These are phyloP conservation scores for Neopestalotiopsis sp. DNA, from an alignment of 2,329 filamentous ascomycete genomes.

Conservation along the genomic window DNA sequence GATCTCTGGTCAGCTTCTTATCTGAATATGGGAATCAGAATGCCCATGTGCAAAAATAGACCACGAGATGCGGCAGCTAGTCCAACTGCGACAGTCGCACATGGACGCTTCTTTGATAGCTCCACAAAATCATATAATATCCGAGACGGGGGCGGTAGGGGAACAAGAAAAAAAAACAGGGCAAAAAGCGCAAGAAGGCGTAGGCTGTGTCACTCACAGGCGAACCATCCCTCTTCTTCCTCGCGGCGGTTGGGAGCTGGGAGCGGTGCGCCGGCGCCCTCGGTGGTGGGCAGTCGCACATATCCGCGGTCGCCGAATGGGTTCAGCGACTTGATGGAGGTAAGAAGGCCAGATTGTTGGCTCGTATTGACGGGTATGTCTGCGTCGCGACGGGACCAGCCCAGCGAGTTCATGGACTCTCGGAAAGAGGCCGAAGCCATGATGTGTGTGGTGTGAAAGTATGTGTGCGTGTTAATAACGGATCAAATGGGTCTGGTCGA, in stretches of 20 bases:
- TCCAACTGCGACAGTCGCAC: conserved; percentile 41
- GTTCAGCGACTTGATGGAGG: conserved; percentile 83
- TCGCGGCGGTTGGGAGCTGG: conserved; percentile 85
- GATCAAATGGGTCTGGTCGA: background rate
- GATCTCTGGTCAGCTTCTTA: conserved; percentile 35
- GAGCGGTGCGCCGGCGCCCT: conserved; percentile 81
- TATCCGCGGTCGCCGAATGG: conserved; percentile 88
- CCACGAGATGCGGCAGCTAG: conserved; percentile 40
- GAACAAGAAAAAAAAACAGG: conserved; percentile 25
- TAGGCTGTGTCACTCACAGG: conserved; percentile 69
- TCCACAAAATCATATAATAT: conserved; percentile 44
- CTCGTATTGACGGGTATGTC: conserved; percentile 77
- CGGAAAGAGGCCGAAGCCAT: conserved; percentile 92
- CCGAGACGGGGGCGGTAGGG: conserved; percentile 31
- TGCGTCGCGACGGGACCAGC: conserved; percentile 86
- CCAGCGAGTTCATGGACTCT: conserved; percentile 92
- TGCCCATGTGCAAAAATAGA: conserved; percentile 45
- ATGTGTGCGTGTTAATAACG: background rate
- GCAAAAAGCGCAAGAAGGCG: conserved; percentile 37
- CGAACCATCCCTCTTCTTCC: conserved; percentile 95
- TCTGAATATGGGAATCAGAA: conserved; percentile 26
- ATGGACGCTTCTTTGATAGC: conserved; percentile 40
- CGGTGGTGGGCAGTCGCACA: conserved; percentile 86
- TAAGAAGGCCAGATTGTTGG: conserved; percentile 75
- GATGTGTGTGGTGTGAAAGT: conserved; percentile 21